Percentiles rank a stretch among this genome's conserved stretches.
Evolutionary conservation across 495 filamentous ascomycete genomes (phyloP).

Genomic region (Pyrenopolyporus hunteri): DNA sequence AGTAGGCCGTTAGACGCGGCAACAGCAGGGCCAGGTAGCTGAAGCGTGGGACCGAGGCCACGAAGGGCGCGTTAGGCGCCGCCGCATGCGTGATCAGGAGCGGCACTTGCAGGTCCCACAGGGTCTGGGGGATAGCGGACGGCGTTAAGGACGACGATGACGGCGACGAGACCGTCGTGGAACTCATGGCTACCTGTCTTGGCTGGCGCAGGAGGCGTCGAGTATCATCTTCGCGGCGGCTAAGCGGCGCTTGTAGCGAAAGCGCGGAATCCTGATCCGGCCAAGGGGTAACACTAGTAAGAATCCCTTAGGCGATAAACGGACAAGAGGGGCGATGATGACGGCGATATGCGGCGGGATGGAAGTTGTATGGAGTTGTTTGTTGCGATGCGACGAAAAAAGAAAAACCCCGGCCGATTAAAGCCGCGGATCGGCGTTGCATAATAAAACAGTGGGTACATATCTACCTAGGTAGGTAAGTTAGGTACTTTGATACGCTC

Average conservation of each 20-base stretch:
- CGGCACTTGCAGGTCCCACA: constrained; percentile 59
- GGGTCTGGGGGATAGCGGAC: constrained; percentile 43
- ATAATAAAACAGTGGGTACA: constrained; percentile 13
- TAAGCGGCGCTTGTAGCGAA: too few species aligned
- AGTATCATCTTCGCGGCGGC: neutral
- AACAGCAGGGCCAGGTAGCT: constrained; percentile 79
- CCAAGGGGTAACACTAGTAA: too few species aligned
- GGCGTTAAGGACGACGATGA: constrained; percentile 22
- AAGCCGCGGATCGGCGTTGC: constrained; percentile 28
- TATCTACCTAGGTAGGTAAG: neutral
- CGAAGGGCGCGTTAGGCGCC: constrained; percentile 49
- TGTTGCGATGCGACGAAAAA: neutral
- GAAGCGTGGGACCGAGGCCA: constrained; percentile 67
- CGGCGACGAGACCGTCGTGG: neutral
- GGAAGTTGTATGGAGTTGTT: neutral
- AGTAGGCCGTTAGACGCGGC: constrained; percentile 80
- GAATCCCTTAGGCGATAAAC: neutral
- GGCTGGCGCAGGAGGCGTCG: too few species aligned
- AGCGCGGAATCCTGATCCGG: too few species aligned
- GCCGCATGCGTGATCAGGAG: constrained; percentile 57
- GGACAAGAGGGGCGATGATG: neutral
- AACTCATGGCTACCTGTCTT: constrained; percentile 24
- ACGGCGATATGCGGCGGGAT: neutral
- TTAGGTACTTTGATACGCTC: too few species aligned
- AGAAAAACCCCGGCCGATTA: neutral